Base-by-base conservation (phyloP, 176 grass and related monocot genomes). In the Juncus inflexus region DNA sequence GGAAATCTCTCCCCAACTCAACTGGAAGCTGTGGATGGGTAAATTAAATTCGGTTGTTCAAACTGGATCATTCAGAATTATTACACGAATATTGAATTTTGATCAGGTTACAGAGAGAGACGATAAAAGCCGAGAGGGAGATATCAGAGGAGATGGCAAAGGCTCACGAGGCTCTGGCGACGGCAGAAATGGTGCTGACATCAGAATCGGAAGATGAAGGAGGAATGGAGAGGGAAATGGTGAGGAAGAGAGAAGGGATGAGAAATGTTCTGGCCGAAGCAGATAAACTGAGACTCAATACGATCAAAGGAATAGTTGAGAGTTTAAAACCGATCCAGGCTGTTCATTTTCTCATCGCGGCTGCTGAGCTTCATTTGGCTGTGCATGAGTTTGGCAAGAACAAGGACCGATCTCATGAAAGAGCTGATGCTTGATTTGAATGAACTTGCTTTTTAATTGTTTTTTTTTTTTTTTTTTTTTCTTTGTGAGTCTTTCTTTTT, bases 321-420 rank as follows among this genome's bases (percentile, higher is more conserved):
- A 40, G 47, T 15, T 45, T 83, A 42, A n/a, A 61, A 11, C 69
- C 67, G 37, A 72, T 60, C 41, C 74, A 83, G 55, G 68, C 74
- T 9, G 43, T 67, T 14, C 80, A 83, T 43, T 83, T 78, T 65
- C 62, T 83, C 35, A 83, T 78, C 15, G 67, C 74, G 5, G 74
- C 74, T 0, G 74, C 68, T 1, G 80, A 83, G 67, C 55, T 83
- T 45, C 62, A 58, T 37, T 62, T 62, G 55, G 19, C 15, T 15
- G 37, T 83, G 42, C 80, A 74, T 16, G 54, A 78, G 53, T 83
- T 72, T 14, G 74, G 80, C 28, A 68, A 57, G 80, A 52, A 40
- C 35, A 83, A 74, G 15, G 80, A 83, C 43, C 54, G 14, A 45
- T 5, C 68, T 60, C 7, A 11, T 36, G 52, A 52, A 37, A 2